Evolutionary conservation across 148 eudicot species (phyloP).

Genomic region (Rhododendron ferrugineum): DNA sequence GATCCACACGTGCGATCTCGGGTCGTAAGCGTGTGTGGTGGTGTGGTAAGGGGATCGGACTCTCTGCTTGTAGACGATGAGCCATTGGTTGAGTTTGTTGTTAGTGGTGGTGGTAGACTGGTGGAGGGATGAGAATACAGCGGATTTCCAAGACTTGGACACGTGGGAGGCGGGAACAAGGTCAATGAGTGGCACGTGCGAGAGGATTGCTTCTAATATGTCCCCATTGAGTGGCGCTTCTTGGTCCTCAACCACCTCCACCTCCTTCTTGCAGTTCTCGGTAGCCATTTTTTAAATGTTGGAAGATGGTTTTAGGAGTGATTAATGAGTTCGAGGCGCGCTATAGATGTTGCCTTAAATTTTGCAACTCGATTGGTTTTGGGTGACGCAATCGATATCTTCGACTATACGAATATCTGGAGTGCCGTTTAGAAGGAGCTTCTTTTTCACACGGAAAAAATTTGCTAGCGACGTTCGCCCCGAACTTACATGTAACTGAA

Average conservation of each 20-base stretch:
- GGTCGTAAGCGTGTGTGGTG: slow-evolving; percentile 52
- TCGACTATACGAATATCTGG: no score
- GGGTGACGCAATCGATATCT: no score
- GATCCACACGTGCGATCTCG: slow-evolving; percentile 48
- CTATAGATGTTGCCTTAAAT: no score
- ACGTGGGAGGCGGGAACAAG: slow-evolving; percentile 40
- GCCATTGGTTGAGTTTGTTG: slow-evolving; percentile 48
- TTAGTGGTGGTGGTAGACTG: slow-evolving; percentile 5
- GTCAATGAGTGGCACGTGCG: slow-evolving; percentile 55
- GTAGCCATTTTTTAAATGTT: neutral
- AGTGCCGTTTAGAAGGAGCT: neutral
- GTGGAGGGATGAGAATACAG: slow-evolving; percentile 39
- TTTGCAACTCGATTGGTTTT: no score
- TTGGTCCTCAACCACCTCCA: neutral
- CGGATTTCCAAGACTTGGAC: slow-evolving; percentile 47
- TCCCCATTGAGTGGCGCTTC: slow-evolving; percentile 42
- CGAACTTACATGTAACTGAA: no score
- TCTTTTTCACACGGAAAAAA: no score
- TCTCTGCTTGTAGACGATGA: slow-evolving; percentile 45
- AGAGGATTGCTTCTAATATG: slow-evolving; percentile 41
- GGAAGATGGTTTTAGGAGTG: neutral
- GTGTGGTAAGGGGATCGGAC: slow-evolving; percentile 13
- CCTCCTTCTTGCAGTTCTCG: neutral
- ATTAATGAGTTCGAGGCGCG: neutral
- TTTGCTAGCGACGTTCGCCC: no score